Percentiles rank a stretch among this genome's conserved stretches.
These are phyloP conservation scores for Hypoxylon rickii DNA, from an alignment of 495 filamentous ascomycete species.

Conservation along the genomic window DNA sequence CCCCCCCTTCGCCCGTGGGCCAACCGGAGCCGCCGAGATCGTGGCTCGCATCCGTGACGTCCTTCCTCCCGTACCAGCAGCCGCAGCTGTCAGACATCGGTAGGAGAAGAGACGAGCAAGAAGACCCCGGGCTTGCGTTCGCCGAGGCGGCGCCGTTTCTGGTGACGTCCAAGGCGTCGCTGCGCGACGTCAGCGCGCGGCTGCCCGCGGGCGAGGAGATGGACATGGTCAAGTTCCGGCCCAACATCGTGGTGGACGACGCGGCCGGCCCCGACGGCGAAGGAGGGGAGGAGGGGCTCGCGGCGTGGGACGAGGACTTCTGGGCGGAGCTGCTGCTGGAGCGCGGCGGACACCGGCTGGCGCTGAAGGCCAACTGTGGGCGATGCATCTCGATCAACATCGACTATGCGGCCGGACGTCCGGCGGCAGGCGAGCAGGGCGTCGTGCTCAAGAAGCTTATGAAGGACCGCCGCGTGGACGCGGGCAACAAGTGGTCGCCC, in stretches of 20 bases:
- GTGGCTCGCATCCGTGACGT: slow-evolving; percentile 55
- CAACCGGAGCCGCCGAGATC: background rate
- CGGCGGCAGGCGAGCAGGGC: slow-evolving; percentile 65
- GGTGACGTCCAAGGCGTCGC: slow-evolving; percentile 70
- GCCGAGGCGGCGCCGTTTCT: slow-evolving; percentile 80
- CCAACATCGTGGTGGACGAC: slow-evolving; percentile 77
- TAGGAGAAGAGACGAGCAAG: slow-evolving; percentile 4
- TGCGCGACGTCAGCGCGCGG: slow-evolving; percentile 65
- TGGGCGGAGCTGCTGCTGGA: slow-evolving; percentile 73
- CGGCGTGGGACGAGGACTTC: slow-evolving; percentile 81
- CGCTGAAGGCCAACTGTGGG: slow-evolving; percentile 78
- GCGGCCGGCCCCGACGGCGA: slow-evolving; percentile 51
- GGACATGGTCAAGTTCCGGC: slow-evolving; percentile 80
- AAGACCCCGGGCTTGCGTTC: slow-evolving; percentile 63
- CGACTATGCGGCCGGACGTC: slow-evolving; percentile 75
- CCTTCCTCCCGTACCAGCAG: slow-evolving; percentile 38
- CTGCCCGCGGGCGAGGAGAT: slow-evolving; percentile 59
- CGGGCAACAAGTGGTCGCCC: slow-evolving; percentile 72
- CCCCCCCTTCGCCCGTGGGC: slow-evolving; percentile 17
- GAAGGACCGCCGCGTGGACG: slow-evolving; percentile 77
- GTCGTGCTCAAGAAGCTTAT: slow-evolving; percentile 75
- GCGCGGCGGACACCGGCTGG: slow-evolving; percentile 46
- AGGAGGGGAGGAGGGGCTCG: slow-evolving; percentile 72
- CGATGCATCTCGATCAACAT: slow-evolving; percentile 81
- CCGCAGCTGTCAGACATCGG: slow-evolving; percentile 10